These are phyloP conservation scores for Pyrenophora graminea DNA, from an alignment of 2,329 filamentous ascomycete species.

Conservation along the genomic window DNA sequence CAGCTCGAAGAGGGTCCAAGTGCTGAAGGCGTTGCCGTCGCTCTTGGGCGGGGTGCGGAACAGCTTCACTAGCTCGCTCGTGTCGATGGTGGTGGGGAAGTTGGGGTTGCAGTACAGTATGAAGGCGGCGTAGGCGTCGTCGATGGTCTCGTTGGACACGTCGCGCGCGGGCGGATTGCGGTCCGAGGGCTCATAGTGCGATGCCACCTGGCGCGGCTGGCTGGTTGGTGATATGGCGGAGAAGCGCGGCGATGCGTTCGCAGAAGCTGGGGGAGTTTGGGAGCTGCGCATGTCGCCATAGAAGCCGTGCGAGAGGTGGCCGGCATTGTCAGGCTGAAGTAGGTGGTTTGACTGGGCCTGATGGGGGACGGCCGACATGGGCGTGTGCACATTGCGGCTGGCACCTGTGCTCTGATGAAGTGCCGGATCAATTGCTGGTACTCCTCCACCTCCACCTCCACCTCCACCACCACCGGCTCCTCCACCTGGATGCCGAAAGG, in stretches of 20 bases:
- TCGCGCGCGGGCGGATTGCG: constrained; percentile 67
- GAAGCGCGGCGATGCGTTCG: constrained; percentile 47
- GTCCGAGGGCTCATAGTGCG: constrained; percentile 50
- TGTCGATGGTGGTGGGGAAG: constrained; percentile 71
- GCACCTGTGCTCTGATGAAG: constrained; percentile 42
- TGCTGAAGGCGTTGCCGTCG: constrained; percentile 83
- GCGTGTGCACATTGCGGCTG: constrained; percentile 43
- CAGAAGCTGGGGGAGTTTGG: constrained; percentile 43
- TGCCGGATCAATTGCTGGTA: constrained; percentile 44
- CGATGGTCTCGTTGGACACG: constrained; percentile 72
- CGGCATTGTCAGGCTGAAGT: constrained; percentile 43
- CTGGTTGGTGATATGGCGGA: constrained; percentile 41
- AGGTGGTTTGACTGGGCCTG: constrained; percentile 37
- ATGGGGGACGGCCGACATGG: constrained; percentile 40
- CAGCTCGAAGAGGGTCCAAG: constrained; percentile 75
- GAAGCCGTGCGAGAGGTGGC: constrained; percentile 41
- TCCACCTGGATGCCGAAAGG: constrained; percentile 39
- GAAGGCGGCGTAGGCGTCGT: constrained; percentile 81
- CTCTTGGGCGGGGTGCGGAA: constrained; percentile 83
- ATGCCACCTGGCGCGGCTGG: constrained; percentile 39
- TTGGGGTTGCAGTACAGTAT: constrained; percentile 90
- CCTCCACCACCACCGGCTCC: neutral
- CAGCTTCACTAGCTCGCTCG: constrained; percentile 70
- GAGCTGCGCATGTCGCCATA: constrained; percentile 47
- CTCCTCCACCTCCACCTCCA: constrained; percentile 20